Evolutionary conservation across 2,329 filamentous ascomycete genomes (phyloP).

Genomic region (Emmonsia crescens): DNA sequence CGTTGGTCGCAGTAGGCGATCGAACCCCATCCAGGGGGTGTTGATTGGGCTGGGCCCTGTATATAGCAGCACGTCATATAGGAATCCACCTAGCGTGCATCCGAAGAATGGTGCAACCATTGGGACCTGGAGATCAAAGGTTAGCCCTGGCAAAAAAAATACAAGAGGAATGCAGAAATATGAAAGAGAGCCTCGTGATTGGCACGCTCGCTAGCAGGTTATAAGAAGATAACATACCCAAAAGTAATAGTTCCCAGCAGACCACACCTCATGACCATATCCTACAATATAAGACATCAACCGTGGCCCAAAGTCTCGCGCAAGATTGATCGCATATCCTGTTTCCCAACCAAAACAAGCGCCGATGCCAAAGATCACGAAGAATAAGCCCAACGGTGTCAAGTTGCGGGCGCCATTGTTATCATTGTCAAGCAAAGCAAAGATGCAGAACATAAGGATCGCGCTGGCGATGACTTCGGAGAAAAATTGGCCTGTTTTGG

Average conservation of each 20-base stretch:
- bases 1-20: constrained; percentile 34
- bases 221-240: constrained; percentile 41
- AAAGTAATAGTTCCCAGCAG: constrained; percentile 58
- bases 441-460: constrained; percentile 61
- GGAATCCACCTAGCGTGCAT: constrained; percentile 50
- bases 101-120: constrained; percentile 62
- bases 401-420: constrained; percentile 45
- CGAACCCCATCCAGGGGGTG: constrained; percentile 54
- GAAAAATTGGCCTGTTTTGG: constrained; percentile 57
- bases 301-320: constrained; percentile 60
- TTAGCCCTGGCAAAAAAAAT: not conserved
- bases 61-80: constrained; percentile 60
- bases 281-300: constrained; percentile 57
- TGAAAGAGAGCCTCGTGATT: not conserved
- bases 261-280: constrained; percentile 58
- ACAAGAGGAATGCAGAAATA: not conserved
- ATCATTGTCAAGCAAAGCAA: constrained; percentile 47
- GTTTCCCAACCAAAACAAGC: constrained; percentile 68
- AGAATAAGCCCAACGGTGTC: constrained; percentile 54
- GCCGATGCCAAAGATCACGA: constrained; percentile 62
- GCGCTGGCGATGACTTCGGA: constrained; percentile 59
- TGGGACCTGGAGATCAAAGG: constrained; percentile 43
- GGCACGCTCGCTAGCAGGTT: constrained; percentile 4
- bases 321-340: constrained; percentile 64
- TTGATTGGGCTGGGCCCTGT: constrained; percentile 62